Conservation (phyloP, 352 stramenopile species). For the Phytophthora sojae region DNA sequence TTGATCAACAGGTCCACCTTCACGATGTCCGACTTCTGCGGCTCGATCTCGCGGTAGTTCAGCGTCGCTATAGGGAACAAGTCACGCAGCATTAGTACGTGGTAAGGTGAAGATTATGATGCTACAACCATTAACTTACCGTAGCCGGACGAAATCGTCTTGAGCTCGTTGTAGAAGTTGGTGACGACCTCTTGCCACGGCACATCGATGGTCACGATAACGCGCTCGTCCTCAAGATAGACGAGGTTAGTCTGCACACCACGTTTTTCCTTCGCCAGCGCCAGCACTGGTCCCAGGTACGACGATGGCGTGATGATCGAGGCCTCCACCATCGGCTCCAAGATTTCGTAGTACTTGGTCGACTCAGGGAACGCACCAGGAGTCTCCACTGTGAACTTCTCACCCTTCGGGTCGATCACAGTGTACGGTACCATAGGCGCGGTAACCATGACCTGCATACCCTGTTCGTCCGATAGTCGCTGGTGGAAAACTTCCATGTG, state of each 20-base stretch:
- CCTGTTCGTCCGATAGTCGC: slow-evolving; percentile 97
- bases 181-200: slow-evolving; percentile 99
- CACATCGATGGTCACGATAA: slow-evolving; percentile 95
- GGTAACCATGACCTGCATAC: slow-evolving; percentile 97
- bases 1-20: slow-evolving; percentile 97
- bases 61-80: slow-evolving; percentile 72
- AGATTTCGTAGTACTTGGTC: slow-evolving; percentile 90
- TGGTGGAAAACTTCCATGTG: slow-evolving; percentile 99
- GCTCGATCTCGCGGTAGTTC: slow-evolving; percentile 95
- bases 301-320: slow-evolving; percentile 96
- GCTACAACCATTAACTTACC: slow-evolving; percentile 45
- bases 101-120: background rate
- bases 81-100: background rate
- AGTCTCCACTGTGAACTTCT: slow-evolving; percentile 64
- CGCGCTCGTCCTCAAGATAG: slow-evolving; percentile 95
- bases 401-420: slow-evolving; percentile 72
- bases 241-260: slow-evolving; percentile 93
- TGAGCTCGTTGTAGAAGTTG: slow-evolving; percentile 99
- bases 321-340: slow-evolving; percentile 97
- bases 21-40: slow-evolving; percentile 93
- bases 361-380: slow-evolving; percentile 77
- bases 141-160: slow-evolving; percentile 96
- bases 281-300: slow-evolving; percentile 96
- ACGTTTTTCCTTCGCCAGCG: slow-evolving; percentile 92
- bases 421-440: slow-evolving; percentile 98